phyloP scores from a whole-genome alignment of 768 basidiomycete genomes.

The Pholiota conissans region DNA sequence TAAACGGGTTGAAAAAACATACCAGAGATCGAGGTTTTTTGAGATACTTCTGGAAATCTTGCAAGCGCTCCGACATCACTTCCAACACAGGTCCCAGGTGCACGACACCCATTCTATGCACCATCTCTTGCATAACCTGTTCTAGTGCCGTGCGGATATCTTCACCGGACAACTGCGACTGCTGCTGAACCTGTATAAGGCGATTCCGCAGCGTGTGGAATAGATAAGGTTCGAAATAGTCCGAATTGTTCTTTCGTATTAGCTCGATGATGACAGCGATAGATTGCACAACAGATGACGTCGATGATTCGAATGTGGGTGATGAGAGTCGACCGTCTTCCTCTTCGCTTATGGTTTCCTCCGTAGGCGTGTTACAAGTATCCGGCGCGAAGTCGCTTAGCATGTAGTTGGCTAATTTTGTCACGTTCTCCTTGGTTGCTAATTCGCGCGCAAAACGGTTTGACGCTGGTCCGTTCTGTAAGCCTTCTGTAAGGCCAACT shows the following conservation, averaged over 20 bases:
- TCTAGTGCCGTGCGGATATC: constrained; percentile 70
- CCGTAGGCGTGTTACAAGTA: constrained; percentile 19
- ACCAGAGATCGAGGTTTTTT: constrained; percentile 77
- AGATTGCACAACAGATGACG: constrained; percentile 83
- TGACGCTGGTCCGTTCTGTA: constrained; percentile 71
- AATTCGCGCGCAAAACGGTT: constrained; percentile 91
- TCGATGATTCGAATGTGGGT: constrained; percentile 50
- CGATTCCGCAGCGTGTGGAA: constrained; percentile 93
- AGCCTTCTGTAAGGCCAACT: constrained; percentile 66
- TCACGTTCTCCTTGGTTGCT: constrained; percentile 69
- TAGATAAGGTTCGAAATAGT: constrained; percentile 96
- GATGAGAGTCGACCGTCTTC: constrained; percentile 17
- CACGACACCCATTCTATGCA: constrained; percentile 85
- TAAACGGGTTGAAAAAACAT: not conserved
- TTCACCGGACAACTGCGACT: constrained; percentile 48
- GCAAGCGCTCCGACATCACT: constrained; percentile 67
- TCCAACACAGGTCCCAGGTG: constrained; percentile 83
- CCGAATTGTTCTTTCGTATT: constrained; percentile 96
- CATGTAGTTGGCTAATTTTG: constrained; percentile 74
- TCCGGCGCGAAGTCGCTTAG: constrained; percentile 56
- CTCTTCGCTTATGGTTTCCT: constrained; percentile 20
- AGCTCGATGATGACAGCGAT: constrained; percentile 91
- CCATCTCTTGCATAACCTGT: constrained; percentile 76
- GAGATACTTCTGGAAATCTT: constrained; percentile 69
- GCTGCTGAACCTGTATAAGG: constrained; percentile 84